These are phyloP conservation scores for Lablab purpureus DNA, from an alignment of 306 rosid species.

Conservation along the genomic window DNA sequence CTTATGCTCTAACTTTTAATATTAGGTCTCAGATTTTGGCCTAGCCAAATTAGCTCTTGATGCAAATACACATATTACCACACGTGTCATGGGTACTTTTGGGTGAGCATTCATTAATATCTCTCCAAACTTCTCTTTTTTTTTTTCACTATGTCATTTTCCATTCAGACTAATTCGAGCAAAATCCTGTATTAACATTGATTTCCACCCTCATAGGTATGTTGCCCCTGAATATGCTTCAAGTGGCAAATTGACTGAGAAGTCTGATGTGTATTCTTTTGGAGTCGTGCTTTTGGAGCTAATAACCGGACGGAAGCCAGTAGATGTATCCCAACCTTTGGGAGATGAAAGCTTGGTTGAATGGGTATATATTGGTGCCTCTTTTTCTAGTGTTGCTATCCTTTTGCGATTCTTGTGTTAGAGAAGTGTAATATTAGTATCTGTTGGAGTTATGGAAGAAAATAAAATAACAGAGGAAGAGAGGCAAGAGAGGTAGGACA, in stretches of 20 bases:
- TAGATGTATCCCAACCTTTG: constrained; percentile 81
- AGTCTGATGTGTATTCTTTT: constrained; percentile 87
- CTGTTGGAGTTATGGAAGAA: too few relatives aligned
- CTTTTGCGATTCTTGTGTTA: constrained; percentile 7
- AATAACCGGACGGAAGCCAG: constrained; percentile 90
- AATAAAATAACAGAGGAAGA: too few relatives aligned
- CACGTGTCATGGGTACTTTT: constrained; percentile 96
- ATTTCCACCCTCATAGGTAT: constrained; percentile 56
- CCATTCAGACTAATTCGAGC: not conserved
- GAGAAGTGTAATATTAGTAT: not conserved
- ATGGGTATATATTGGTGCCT: constrained; percentile 73
- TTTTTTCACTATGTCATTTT: not conserved
- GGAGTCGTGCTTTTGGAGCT: constrained; percentile 97
- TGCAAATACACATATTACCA: constrained; percentile 74
- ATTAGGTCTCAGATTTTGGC: constrained; percentile 92
- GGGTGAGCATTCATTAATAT: constrained; percentile 64
- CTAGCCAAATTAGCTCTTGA: constrained; percentile 89
- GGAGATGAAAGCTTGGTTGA: constrained; percentile 92
- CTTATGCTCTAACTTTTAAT: constrained; percentile 29
- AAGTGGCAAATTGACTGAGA: constrained; percentile 91
- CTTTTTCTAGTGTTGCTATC: constrained; percentile 15
- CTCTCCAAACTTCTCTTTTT: constrained; percentile 28
- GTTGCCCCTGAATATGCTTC: constrained; percentile 98
- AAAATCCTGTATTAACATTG: constrained; percentile 10
- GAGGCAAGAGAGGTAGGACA: too few relatives aligned